These are phyloP conservation scores for Glarea lozoyensis DNA, from an alignment of 495 filamentous ascomycete genomes.

Conservation along the genomic window DNA sequence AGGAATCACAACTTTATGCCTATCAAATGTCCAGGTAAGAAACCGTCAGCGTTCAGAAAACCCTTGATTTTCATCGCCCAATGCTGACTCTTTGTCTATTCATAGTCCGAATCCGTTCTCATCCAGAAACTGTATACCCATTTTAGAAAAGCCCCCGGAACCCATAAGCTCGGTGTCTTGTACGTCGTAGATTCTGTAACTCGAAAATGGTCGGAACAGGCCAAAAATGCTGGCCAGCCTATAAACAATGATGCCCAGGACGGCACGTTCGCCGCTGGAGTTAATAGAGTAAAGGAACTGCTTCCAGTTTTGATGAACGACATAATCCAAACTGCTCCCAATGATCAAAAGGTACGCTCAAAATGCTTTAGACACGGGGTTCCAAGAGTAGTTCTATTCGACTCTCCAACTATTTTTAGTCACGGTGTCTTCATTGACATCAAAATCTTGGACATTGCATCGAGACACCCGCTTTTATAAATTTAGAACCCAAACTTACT, in stretches of 20 bases:
- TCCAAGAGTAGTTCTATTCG: no score
- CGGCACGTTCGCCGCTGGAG: constrained; percentile 89
- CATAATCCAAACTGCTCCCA: constrained; percentile 78
- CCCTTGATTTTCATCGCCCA: constrained; percentile 12
- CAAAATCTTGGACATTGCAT: no score
- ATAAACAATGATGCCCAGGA: constrained; percentile 68
- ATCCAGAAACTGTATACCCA: constrained; percentile 94
- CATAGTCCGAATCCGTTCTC: constrained; percentile 86
- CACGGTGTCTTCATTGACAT: no score
- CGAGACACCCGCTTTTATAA: no score
- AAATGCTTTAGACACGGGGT: constrained; percentile 19
- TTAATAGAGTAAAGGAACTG: constrained; percentile 93
- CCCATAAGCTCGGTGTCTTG: constrained; percentile 96
- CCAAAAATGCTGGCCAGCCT: constrained; percentile 73
- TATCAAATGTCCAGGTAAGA: constrained; percentile 88
- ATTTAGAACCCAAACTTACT: constrained; percentile 21
- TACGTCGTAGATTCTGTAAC: constrained; percentile 99
- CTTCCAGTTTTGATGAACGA: constrained; percentile 92
- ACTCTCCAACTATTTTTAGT: no score
- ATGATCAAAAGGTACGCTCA: constrained; percentile 96
- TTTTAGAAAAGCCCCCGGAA: constrained; percentile 89
- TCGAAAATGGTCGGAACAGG: constrained; percentile 95
- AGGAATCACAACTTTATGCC: constrained; percentile 76
- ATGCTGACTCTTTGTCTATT: background rate
- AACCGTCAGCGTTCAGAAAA: constrained; percentile 1